Conservation (phyloP, 768 basidiomycete species). For the Astraeus odoratus region DNA sequence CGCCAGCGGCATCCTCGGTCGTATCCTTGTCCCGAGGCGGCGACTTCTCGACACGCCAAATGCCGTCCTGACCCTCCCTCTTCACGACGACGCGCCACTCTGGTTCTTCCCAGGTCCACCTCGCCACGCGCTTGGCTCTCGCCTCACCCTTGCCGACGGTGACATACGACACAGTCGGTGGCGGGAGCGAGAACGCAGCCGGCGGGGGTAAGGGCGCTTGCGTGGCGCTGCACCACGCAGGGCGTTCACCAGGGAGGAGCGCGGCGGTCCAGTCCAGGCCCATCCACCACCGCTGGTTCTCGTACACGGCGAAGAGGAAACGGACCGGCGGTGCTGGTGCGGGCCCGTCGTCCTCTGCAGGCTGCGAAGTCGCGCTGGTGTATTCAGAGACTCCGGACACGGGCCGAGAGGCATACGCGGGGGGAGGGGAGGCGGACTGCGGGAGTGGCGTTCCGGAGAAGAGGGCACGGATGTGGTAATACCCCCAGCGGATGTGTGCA, state of each 20-base stretch:
- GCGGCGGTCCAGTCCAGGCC: slow-evolving; percentile 95
- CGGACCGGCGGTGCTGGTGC: slow-evolving; percentile 36
- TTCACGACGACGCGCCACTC: slow-evolving; percentile 80
- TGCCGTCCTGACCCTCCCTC: slow-evolving; percentile 42
- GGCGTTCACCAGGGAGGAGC: slow-evolving; percentile 81
- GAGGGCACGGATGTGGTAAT: slow-evolving; percentile 44
- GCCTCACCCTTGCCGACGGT: slow-evolving; percentile 37
- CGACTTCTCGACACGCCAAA: slow-evolving; percentile 53
- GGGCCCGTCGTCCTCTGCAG: slow-evolving; percentile 2
- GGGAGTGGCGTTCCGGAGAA: slow-evolving; percentile 53
- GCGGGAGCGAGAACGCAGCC: slow-evolving; percentile 58
- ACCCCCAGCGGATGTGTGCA: slow-evolving; percentile 59
- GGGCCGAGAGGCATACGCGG: slow-evolving; percentile 18
- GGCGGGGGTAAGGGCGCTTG: slow-evolving; percentile 63
- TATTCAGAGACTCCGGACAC: slow-evolving; percentile 12
- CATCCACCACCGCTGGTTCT: slow-evolving; percentile 98
- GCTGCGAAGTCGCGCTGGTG: slow-evolving; percentile 10
- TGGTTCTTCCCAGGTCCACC: slow-evolving; percentile 85
- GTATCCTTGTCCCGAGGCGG: slow-evolving; percentile 40
- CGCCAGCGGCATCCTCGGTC: slow-evolving; percentile 37
- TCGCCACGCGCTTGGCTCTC: slow-evolving; percentile 64
- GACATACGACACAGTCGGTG: slow-evolving; percentile 53
- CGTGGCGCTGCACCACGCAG: slow-evolving; percentile 71
- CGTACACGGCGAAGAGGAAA: slow-evolving; percentile 85
- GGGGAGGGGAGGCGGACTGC: slow-evolving; percentile 24